Percentiles rank a stretch among this genome's conserved stretches.
phyloP scores from a whole-genome alignment of 1,139 yeast species.

The Hansenula sp. region DNA sequence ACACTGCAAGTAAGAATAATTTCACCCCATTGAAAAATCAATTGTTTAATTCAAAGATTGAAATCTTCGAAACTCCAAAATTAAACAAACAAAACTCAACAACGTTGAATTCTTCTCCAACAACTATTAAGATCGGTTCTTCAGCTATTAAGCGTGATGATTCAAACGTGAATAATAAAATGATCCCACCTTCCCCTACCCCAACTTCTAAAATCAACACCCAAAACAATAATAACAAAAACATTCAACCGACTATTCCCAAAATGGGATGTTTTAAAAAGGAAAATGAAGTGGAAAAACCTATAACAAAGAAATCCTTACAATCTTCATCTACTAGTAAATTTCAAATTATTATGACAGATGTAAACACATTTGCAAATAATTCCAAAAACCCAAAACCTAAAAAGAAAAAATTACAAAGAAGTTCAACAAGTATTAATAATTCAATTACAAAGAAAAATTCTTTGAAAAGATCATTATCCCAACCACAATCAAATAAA shows the following conservation, averaged over 20 bases:
- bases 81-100: constrained; percentile 11
- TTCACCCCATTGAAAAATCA: constrained; percentile 22
- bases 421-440: constrained; percentile 16
- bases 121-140: constrained; percentile 23
- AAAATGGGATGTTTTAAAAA: constrained; percentile 20
- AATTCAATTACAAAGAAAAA: constrained; percentile 15
- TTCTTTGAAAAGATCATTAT: constrained; percentile 17
- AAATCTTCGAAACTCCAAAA: constrained; percentile 19
- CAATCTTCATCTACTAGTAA: constrained; percentile 7
- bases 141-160: constrained; percentile 20
- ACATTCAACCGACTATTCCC: constrained; percentile 8
- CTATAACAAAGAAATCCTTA: background rate
- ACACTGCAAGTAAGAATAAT: background rate
- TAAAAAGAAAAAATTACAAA: constrained; percentile 16
- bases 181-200: constrained; percentile 12
- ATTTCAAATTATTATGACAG: constrained; percentile 24
- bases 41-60: constrained; percentile 12
- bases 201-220: constrained; percentile 9
- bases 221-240: background rate
- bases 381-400: constrained; percentile 6
- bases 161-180: background rate
- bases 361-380: constrained; percentile 19
- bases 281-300: constrained; percentile 7
- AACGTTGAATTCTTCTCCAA: constrained; percentile 21
- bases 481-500: constrained; percentile 19